A percentile compares a stretch with the other conserved stretches of the same genome.
These are phyloP conservation scores for Priceomyces haplophilus DNA, from an alignment of 805 yeast genomes.

Conservation along the genomic window DNA sequence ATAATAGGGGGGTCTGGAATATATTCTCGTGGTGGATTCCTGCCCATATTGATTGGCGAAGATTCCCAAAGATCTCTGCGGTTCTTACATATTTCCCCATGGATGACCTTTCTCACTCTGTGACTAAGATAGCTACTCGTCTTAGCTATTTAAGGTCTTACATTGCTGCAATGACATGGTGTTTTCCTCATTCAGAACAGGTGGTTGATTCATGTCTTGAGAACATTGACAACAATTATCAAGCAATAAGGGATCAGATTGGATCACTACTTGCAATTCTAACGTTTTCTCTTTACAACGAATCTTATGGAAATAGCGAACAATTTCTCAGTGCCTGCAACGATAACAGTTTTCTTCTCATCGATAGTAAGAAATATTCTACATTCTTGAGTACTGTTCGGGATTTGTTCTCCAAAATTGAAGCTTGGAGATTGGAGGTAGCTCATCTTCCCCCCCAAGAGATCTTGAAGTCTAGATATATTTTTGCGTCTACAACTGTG, in stretches of 20 bases:
- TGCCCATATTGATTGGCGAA: conserved; percentile 60
- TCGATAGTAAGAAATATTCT: not conserved
- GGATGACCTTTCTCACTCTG: conserved; percentile 53
- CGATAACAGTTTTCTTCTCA: conserved; percentile 1
- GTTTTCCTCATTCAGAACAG: conserved; percentile 48
- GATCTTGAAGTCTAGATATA: conserved; percentile 56
- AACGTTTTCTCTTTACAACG: conserved; percentile 40
- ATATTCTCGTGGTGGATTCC: conserved; percentile 75
- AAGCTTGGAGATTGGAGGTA: conserved; percentile 36
- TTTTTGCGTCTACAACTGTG: conserved; percentile 62
- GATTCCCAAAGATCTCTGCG: conserved; percentile 53
- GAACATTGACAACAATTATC: conserved; percentile 63
- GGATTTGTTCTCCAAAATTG: conserved; percentile 44
- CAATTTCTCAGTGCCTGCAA: conserved; percentile 41
- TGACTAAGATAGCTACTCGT: conserved; percentile 62
- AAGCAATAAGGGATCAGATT: conserved; percentile 64
- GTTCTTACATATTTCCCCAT: conserved; percentile 47
- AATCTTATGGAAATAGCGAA: conserved; percentile 37
- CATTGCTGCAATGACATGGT: conserved; percentile 51
- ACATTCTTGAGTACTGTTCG: conserved; percentile 37
- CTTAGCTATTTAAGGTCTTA: conserved; percentile 53
- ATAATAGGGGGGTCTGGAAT: conserved; percentile 70
- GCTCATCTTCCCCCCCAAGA: conserved; percentile 49
- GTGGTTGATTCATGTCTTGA: conserved; percentile 42
- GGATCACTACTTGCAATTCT: conserved; percentile 57